A percentile compares a stretch with the other conserved stretches of the same genome.
These are phyloP conservation scores for Glycyrrhiza uralensis DNA, from an alignment of 306 rosid genomes.

Conservation along the genomic window DNA sequence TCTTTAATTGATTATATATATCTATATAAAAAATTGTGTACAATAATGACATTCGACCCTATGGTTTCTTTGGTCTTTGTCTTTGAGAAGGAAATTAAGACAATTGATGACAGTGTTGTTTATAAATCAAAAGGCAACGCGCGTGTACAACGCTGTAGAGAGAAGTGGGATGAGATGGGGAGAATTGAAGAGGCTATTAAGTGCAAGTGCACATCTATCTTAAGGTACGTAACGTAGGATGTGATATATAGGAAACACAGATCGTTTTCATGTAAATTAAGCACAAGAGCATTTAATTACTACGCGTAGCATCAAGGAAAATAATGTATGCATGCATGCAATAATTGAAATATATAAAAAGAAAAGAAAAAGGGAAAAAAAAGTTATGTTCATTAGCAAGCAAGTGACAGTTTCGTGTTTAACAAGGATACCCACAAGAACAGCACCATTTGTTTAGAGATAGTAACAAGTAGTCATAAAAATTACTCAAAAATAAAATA, in stretches of 20 bases:
- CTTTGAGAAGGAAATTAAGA: not conserved
- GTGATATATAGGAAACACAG: not conserved
- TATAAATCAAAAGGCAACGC: slow-evolving; percentile 2
- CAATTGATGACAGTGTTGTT: not conserved
- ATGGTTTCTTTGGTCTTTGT: not conserved
- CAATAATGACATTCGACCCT: too few relatives aligned
- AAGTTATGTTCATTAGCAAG: not conserved
- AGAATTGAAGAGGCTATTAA: slow-evolving; percentile 26
- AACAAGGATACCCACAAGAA: not conserved
- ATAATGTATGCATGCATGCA: slow-evolving; percentile 22
- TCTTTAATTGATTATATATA: too few relatives aligned
- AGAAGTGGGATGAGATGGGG: slow-evolving; percentile 28
- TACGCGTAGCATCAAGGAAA: not conserved
- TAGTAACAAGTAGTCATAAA: not conserved
- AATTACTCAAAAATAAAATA: not conserved
- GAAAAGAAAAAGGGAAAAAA: too few relatives aligned
- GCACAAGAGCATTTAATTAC: slow-evolving; percentile 15
- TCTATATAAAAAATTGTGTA: too few relatives aligned
- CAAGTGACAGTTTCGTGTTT: slow-evolving; percentile 22
- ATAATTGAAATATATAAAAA: slow-evolving; percentile 25
- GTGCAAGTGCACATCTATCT: slow-evolving; percentile 9
- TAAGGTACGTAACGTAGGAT: not conserved
- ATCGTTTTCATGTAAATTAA: slow-evolving; percentile 34
- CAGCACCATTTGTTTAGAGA: not conserved
- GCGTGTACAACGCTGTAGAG: not conserved